phyloP scores from a whole-genome alignment of 192 early-diverging fungal genomes.

The Glomus cerebriforme region DNA sequence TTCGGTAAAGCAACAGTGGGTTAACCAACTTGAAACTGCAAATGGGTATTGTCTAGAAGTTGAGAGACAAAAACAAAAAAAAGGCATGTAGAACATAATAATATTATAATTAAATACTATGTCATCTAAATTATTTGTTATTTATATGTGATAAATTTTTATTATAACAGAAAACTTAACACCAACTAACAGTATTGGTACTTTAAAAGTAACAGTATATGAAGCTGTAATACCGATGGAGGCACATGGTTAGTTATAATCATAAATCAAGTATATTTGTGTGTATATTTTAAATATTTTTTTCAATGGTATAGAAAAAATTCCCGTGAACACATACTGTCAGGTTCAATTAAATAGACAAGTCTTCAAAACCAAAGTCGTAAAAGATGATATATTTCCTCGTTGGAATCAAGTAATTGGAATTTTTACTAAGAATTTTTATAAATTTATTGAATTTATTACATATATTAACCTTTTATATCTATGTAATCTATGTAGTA shows the following conservation, averaged over 20 bases:
- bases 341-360: slow-evolving; percentile 27
- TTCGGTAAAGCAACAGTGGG: slow-evolving; percentile 27
- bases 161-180: background rate
- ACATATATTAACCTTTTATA: too few species aligned
- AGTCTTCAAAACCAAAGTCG: slow-evolving; percentile 26
- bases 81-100: background rate
- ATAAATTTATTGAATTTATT: too few species aligned
- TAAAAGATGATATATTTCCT: slow-evolving; percentile 18
- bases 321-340: slow-evolving; percentile 11
- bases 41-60: slow-evolving; percentile 15
- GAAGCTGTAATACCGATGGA: slow-evolving; percentile 13
- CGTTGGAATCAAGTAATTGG: slow-evolving; percentile 26
- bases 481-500: too few species aligned
- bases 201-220: slow-evolving; percentile 12
- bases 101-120: too few species aligned
- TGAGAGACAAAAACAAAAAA: slow-evolving; percentile 6
- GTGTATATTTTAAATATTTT: too few species aligned
- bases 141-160: too few species aligned
- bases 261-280: too few species aligned
- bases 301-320: background rate
- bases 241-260: slow-evolving; percentile 4
- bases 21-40: slow-evolving; percentile 30
- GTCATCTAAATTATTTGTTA: too few species aligned
- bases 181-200: slow-evolving; percentile 14
- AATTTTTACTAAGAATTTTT: slow-evolving; percentile 1